phyloP scores from a whole-genome alignment of 2,329 filamentous ascomycete species.

The Blumeria graminis region DNA sequence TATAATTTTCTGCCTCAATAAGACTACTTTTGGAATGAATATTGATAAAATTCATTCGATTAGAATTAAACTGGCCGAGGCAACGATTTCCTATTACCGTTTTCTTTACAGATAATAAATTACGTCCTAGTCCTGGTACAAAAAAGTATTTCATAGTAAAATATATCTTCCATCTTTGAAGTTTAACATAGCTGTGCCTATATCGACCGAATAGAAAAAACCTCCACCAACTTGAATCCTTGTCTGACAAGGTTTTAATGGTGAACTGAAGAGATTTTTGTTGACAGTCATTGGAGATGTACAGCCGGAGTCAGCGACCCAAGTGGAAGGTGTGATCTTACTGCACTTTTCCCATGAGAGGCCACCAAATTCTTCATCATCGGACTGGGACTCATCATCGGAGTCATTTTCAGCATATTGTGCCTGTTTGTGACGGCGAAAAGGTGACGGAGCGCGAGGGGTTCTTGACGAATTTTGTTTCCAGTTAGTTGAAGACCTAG shows the following conservation, averaged over 20 bases:
- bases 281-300: not conserved
- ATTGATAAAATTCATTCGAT: not conserved
- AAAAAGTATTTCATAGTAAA: not conserved
- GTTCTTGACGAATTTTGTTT: not conserved
- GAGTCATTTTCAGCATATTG: not conserved
- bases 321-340: too few species aligned
- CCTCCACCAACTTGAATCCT: not conserved
- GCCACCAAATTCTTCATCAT: too few species aligned
- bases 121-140: not conserved
- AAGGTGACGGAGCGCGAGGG: not conserved
- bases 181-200: constrained; percentile 1
- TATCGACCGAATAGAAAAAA: not conserved
- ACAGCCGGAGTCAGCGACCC: not conserved
- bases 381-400: too few species aligned
- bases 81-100: not conserved
- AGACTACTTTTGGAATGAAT: too few species aligned
- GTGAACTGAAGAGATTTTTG: not conserved
- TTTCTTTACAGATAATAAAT: constrained; percentile 1
- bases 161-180: not conserved
- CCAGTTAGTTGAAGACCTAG: not conserved
- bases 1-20: too few species aligned
- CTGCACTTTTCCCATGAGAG: too few species aligned
- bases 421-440: not conserved
- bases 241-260: not conserved
- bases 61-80: not conserved